Conservation (phyloP, 2,329 filamentous ascomycete genomes). For the Monilinia polystroma region DNA sequence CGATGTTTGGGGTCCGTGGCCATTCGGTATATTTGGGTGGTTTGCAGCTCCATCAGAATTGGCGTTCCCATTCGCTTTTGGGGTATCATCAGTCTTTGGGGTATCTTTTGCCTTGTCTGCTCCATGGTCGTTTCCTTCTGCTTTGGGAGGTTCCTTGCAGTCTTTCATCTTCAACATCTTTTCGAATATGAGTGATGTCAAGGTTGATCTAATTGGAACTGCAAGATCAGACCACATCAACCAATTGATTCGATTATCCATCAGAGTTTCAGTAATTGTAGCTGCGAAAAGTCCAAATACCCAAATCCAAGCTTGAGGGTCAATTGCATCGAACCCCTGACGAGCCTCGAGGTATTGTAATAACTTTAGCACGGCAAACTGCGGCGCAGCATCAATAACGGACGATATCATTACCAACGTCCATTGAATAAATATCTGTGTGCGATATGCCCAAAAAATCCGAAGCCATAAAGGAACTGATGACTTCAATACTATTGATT, state of each 20-base stretch:
- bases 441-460: constrained; percentile 44
- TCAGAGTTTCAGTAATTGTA: constrained; percentile 25
- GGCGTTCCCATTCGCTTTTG: constrained; percentile 15
- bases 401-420: constrained; percentile 24
- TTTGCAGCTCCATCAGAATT: constrained; percentile 4
- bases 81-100: neutral
- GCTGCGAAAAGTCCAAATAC: constrained; percentile 27
- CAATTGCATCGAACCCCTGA: constrained; percentile 25
- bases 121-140: constrained; percentile 20
- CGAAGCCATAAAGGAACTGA: constrained; percentile 52
- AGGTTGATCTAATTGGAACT: constrained; percentile 61
- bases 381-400: constrained; percentile 30
- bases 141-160: constrained; percentile 48
- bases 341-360: constrained; percentile 31
- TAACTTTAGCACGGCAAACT: constrained; percentile 31
- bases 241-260: constrained; percentile 32
- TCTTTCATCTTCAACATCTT: constrained; percentile 76
- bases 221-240: constrained; percentile 28
- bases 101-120: constrained; percentile 18
- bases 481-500: constrained; percentile 44
- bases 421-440: constrained; percentile 46
- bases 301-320: constrained; percentile 30
- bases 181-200: constrained; percentile 69
- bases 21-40: neutral
- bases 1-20: constrained; percentile 3